Percentiles rank a stretch among this genome's conserved stretches.
phyloP scores from a whole-genome alignment of 345 rosid species.

The Carallia pectinifolia region DNA sequence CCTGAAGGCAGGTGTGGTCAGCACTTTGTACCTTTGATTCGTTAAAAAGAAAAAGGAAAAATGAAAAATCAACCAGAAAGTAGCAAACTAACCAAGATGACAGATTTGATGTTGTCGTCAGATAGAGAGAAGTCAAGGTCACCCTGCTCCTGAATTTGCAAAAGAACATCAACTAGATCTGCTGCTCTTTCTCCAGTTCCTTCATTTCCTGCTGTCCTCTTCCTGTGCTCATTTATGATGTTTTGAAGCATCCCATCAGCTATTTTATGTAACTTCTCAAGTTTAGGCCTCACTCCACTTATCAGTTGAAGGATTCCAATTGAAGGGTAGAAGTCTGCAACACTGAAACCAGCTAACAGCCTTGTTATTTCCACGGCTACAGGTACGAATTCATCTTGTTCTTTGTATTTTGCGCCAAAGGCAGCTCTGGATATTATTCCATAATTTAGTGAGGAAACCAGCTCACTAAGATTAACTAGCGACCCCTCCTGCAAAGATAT shows the following conservation, averaged over 20 bases:
- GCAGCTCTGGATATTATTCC: not conserved
- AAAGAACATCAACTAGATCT: constrained; percentile 35
- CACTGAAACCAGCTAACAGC: not conserved
- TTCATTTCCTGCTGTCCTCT: not conserved
- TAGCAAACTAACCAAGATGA: not conserved
- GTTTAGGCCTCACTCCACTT: not conserved
- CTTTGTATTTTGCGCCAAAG: not conserved
- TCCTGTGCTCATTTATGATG: not conserved
- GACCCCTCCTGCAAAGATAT: not conserved
- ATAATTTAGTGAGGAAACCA: not conserved
- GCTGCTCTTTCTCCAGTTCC: not conserved
- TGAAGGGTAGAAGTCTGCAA: constrained; percentile 4
- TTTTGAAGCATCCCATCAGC: not conserved
- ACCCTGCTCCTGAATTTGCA: constrained; percentile 25
- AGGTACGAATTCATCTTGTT: not conserved
- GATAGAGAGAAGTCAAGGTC: constrained; percentile 21
- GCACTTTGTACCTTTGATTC: not conserved
- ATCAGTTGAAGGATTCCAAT: not conserved
- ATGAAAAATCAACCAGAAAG: too few species aligned
- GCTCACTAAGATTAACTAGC: not conserved
- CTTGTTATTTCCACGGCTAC: not conserved
- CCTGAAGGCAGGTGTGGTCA: not conserved
- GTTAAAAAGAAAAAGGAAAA: too few species aligned
- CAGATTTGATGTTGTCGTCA: constrained; percentile 29
- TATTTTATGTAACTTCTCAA: not conserved